Evolutionary conservation across 345 rosid species (phyloP).

Genomic region (Nasturtium officinale): DNA sequence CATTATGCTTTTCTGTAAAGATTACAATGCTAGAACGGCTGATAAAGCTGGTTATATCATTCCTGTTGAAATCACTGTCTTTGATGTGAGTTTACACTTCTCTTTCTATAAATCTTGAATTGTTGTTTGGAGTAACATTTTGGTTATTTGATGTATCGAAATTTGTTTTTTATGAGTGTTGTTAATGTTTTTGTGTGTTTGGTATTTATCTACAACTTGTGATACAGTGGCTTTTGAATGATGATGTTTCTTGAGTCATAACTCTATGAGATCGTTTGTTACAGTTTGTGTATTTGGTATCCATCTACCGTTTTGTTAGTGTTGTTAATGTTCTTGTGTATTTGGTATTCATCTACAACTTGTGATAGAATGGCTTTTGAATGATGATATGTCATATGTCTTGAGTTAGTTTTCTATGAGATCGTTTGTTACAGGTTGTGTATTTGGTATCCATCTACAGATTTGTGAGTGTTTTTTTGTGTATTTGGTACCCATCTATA

Average conservation of each 20-base stretch:
- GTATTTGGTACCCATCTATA: too few species aligned
- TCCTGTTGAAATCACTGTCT: constrained; percentile 95
- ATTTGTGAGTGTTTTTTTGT: too few species aligned
- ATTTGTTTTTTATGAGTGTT: too few species aligned
- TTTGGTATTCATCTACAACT: too few species aligned
- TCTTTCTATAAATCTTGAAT: not conserved
- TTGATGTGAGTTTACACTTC: constrained; percentile 56
- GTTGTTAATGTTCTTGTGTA: not conserved
- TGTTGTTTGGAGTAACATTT: not conserved
- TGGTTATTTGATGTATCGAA: not conserved
- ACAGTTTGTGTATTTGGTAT: not conserved
- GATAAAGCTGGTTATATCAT: constrained; percentile 92
- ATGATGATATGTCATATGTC: too few species aligned
- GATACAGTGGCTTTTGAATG: too few species aligned
- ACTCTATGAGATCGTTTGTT: too few species aligned
- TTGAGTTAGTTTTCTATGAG: too few species aligned
- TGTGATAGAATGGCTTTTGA: too few species aligned
- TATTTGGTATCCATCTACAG: not conserved
- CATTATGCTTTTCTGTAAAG: constrained; percentile 94
- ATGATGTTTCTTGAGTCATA: too few species aligned
- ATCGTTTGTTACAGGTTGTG: not conserved
- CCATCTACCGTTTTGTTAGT: too few species aligned
- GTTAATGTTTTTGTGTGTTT: not conserved
- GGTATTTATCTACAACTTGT: too few species aligned
- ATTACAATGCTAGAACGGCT: constrained; percentile 95